Evolutionary conservation across 73 alveolate genomes (phyloP).

Genomic region (Loxodes magnus): DNA sequence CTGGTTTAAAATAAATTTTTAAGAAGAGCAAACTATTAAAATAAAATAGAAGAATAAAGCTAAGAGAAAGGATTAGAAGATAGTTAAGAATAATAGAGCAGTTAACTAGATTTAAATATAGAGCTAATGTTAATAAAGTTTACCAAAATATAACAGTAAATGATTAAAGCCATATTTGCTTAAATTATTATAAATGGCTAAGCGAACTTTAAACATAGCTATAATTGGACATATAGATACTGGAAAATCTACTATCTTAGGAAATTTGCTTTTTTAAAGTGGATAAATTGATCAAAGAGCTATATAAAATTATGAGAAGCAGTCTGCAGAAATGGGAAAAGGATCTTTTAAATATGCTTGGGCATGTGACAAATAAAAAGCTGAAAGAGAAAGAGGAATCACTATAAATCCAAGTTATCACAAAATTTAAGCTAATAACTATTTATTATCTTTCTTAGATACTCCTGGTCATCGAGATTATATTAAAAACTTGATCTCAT

Average conservation of each 20-base stretch:
- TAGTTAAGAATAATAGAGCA: too few species aligned
- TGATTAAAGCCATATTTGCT: too few species aligned
- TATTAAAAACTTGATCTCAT: slow-evolving; percentile 17
- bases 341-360: background rate
- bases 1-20: too few species aligned
- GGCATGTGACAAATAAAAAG: background rate
- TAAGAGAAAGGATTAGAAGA: too few species aligned
- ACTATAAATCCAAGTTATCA: slow-evolving; percentile 18
- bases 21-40: too few species aligned
- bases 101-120: too few species aligned
- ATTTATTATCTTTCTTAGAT: slow-evolving; percentile 39
- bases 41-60: too few species aligned
- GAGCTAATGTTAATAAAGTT: too few species aligned
- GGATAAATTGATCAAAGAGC: background rate
- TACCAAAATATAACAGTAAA: too few species aligned
- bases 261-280: background rate
- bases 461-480: slow-evolving; percentile 56
- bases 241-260: background rate
- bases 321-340: background rate
- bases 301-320: background rate
- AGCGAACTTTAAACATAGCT: background rate
- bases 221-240: background rate
- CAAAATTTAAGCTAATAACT: slow-evolving; percentile 31
- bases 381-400: slow-evolving; percentile 56
- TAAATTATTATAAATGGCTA: too few species aligned